These are phyloP conservation scores for Penicillium subrubescens DNA, from an alignment of 495 filamentous ascomycete species.

Conservation along the genomic window DNA sequence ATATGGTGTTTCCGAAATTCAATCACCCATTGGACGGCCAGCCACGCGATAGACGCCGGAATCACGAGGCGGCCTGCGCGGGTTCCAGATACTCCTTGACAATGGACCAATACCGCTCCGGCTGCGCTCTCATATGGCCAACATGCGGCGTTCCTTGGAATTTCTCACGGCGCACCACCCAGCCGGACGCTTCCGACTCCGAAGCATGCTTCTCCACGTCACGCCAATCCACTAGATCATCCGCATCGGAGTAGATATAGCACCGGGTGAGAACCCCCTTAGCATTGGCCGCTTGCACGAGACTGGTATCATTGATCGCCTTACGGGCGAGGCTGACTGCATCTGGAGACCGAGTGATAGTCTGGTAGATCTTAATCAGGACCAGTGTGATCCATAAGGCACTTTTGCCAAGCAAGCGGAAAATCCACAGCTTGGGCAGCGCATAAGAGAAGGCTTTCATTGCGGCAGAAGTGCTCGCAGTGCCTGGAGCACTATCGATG, in stretches of 20 bases:
- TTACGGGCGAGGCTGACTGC: slow-evolving; percentile 30
- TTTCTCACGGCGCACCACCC: slow-evolving; percentile 39
- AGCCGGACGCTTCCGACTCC: slow-evolving; percentile 38
- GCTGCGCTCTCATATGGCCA: slow-evolving; percentile 44
- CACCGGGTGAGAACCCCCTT: slow-evolving; percentile 27
- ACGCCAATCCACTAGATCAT: slow-evolving; percentile 41
- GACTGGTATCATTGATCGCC: slow-evolving; percentile 32
- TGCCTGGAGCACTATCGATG: slow-evolving; percentile 47
- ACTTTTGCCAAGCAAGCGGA: slow-evolving; percentile 32
- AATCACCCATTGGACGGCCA: not conserved
- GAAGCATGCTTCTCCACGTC: slow-evolving; percentile 48
- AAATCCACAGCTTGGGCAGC: slow-evolving; percentile 37
- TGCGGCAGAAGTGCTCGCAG: slow-evolving; percentile 25
- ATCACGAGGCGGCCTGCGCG: slow-evolving; percentile 2
- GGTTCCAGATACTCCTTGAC: slow-evolving; percentile 31
- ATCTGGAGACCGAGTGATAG: slow-evolving; percentile 23
- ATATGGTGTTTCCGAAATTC: not conserved
- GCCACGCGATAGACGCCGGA: not conserved
- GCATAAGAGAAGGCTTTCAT: slow-evolving; percentile 41
- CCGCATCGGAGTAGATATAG: slow-evolving; percentile 50
- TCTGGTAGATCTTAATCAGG: slow-evolving; percentile 16
- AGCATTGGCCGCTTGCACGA: slow-evolving; percentile 28
- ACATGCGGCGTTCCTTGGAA: slow-evolving; percentile 48
- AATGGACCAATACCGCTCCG: slow-evolving; percentile 47
- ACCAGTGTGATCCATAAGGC: slow-evolving; percentile 28